Base-by-base conservation (phyloP, 2,329 filamentous ascomycete species). In the Xylariales sp. region DNA sequence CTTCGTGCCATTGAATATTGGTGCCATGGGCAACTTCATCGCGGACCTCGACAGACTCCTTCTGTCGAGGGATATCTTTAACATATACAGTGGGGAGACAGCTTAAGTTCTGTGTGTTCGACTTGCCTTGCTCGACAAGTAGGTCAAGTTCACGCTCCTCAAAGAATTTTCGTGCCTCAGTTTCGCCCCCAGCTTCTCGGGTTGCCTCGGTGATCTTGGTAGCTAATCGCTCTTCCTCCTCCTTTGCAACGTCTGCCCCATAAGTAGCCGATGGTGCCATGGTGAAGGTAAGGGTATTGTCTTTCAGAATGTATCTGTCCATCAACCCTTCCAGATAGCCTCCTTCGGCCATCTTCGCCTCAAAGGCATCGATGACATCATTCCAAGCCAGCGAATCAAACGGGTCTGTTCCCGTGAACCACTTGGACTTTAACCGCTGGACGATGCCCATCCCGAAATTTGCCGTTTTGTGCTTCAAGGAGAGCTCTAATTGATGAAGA, bases 391-490 rank as follows among this genome's bases (percentile, higher is more conserved):
- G 70, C 10, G 88, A 83, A 50, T 95, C 83, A 63, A 97, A 94
- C 0, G 93, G 91, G 59, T 97, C 88, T 3, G 89, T 82, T 4
- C 91, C 93, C 43, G 93, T 94, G 65, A 98, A 97, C 93, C 93
- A 98, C 45, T 86, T 84, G 2, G 88, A 85, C 58, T 95, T 87
- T 6, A 96, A 74, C 31, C 91, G 81, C 53, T 95, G 88, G 63
- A 98, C 80, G 40, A 97, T 78, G 14, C 84, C 83, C 74, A 96
- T 88, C 11, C 93, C 93, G 58, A 98, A 98, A 55, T 86, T 89
- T 41, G 93, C 88, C 1, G 89, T 96, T 71, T 97, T 97, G 68
- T 98, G 89, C 66, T 96, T 96, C 36, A 97, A 68, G 0, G 83
- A 77, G n/a, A 98, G 74, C 60, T 98, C 93, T 4, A 97, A 68